Base-by-base conservation (phyloP, 148 eudicot genomes). In the Heliosperma pusillum region DNA sequence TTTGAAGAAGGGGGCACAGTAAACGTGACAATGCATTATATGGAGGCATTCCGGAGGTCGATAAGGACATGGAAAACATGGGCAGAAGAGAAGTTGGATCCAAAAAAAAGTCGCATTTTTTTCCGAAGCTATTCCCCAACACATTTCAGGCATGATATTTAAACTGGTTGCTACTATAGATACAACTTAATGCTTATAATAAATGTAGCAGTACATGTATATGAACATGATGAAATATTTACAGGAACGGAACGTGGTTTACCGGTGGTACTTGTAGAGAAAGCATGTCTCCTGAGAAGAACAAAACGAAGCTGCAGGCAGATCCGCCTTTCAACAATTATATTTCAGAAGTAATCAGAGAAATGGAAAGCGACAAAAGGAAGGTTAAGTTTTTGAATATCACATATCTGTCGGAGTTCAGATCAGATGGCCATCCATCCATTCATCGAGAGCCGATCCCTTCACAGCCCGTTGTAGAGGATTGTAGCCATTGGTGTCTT, bases 401-500 rank as follows among this genome's bases (percentile, higher is more conserved):
- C 45, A 83, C 86, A 25, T 83, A 86, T 82, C 71, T 85, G 76
- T 80, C 88, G 47, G 88, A 89, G 73, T 83, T 87, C 40, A 79
- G 89, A 76, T 72, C 56, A 13, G 92, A 89, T 69, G 88, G 89
- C 17, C 93, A 87, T 71, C 93, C 88, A 0, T 91, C 93, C 10
- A 82, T 81, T 74, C 82, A 91, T 57, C 90, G 90, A 0, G 94
- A 89, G 73, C 94, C 89, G 57, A 86, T 81, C 44, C 75, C 87
- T 56, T 80, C 83, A 10, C 57, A 58, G 36, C 63, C 77, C 25
- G 52, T 87, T 21, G 80, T 88, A 70, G 92, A 89, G 71, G 93
- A 93, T 73, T 91, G 98, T 72, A 91, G 92, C 79, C 97, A 89
- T 29, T 89, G 92, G 97, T 91, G 92, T 82, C 88, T 87, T 60